A percentile compares a stretch with the other conserved stretches of the same genome.
Evolutionary conservation across 805 yeast genomes (phyloP).

Genomic region (Saccharomycopsis vini): DNA sequence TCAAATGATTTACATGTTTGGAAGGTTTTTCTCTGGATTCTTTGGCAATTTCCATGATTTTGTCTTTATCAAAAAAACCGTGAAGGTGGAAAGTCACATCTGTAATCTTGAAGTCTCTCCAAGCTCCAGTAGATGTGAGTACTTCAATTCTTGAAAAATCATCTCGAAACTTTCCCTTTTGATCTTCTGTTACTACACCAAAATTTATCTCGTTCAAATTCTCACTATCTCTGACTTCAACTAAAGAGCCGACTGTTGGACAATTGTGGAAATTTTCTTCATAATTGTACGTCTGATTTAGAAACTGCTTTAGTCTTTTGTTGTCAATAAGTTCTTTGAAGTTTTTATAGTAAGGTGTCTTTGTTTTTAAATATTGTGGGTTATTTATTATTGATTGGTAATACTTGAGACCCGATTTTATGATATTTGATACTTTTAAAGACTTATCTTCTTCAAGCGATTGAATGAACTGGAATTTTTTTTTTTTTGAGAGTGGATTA

Average conservation of each 20-base stretch:
- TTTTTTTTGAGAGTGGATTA: no score
- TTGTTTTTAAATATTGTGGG: neutral
- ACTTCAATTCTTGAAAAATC: slow-evolving; percentile 21
- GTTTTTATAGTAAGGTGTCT: no score
- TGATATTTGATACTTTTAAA: no score
- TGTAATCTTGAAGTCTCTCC: slow-evolving; percentile 24
- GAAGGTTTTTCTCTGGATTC: slow-evolving; percentile 13
- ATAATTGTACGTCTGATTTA: slow-evolving; percentile 1
- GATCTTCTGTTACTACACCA: slow-evolving; percentile 32
- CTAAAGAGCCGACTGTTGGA: slow-evolving; percentile 30
- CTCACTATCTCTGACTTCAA: slow-evolving; percentile 27
- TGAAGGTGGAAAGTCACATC: slow-evolving; percentile 28
- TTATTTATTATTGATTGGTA: neutral
- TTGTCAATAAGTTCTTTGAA: no score
- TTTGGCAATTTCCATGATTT: slow-evolving; percentile 16
- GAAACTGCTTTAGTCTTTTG: no score
- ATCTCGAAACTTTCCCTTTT: slow-evolving; percentile 28
- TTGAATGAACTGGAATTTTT: no score
- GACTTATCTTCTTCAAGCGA: no score
- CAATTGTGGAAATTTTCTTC: slow-evolving; percentile 2
- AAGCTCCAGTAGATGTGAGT: slow-evolving; percentile 28
- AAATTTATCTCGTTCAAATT: slow-evolving; percentile 20
- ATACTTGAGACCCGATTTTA: no score
- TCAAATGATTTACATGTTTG: slow-evolving; percentile 16
- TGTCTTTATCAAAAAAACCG: slow-evolving; percentile 23